A percentile compares a stretch with the other conserved stretches of the same genome.
Conservation (phyloP, 2,329 filamentous ascomycete genomes). For the Aspergillus oerlinghausenensis region DNA sequence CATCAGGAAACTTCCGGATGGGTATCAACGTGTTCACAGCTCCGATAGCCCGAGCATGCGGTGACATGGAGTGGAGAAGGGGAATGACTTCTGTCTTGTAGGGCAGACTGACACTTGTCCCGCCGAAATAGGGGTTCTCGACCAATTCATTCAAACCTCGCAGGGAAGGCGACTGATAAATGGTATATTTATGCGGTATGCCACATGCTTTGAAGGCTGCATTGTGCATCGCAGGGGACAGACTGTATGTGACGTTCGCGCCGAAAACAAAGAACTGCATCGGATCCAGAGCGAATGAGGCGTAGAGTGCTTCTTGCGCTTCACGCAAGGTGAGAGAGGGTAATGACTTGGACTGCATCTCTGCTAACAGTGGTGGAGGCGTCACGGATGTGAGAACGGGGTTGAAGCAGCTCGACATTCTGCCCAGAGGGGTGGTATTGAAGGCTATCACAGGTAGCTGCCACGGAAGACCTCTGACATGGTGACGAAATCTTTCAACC, state of each 20-base stretch:
- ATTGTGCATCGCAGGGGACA: constrained; percentile 76
- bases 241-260: constrained; percentile 65
- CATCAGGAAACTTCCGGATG: constrained; percentile 53
- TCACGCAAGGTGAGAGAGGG: constrained; percentile 58
- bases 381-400: constrained; percentile 59
- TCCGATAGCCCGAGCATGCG: constrained; percentile 69
- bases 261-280: constrained; percentile 72
- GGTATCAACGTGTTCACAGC: constrained; percentile 74
- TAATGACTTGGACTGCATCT: constrained; percentile 41
- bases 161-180: constrained; percentile 59
- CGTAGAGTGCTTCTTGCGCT: constrained; percentile 61
- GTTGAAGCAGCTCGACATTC: constrained; percentile 64
- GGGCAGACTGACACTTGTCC: constrained; percentile 66
- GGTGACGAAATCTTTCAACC: constrained; percentile 52
- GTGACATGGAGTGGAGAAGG: constrained; percentile 62
- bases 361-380: constrained; percentile 44
- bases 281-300: constrained; percentile 62
- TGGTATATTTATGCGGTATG: constrained; percentile 64
- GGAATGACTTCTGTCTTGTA: constrained; percentile 70
- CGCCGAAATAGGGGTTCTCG: constrained; percentile 64
- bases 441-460: constrained; percentile 57
- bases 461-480: constrained; percentile 42
- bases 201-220: constrained; percentile 63
- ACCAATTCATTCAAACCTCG: constrained; percentile 61
- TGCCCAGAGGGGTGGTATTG: constrained; percentile 60